Evolutionary conservation across 2,329 filamentous ascomycete genomes (phyloP), one percentile per base, ranked within the genome.

Genomic region (Cercospora beticola): DNA sequence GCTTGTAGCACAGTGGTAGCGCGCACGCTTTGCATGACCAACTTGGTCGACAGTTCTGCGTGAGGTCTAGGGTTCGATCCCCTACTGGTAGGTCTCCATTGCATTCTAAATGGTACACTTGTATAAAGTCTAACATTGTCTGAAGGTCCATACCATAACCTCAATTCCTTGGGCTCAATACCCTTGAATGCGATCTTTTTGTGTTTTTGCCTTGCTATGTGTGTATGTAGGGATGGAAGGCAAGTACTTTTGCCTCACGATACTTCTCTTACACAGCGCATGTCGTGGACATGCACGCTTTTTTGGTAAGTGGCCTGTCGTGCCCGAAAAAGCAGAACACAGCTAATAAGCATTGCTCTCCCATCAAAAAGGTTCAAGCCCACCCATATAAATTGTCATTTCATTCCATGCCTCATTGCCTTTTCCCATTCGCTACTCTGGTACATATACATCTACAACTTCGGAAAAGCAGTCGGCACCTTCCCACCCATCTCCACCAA

Each of bases 401-500:
- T 33, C 31, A 33, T 33, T 33, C 0, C 31, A 10, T 10, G 30
- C 30, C 7, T 5, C 12, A 9, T 12, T 12, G 12, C 31, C 10
- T 14, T 5, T 14, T 14, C 31, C 33, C 31, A 12, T 33, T 33
- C 3, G 0, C 31, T 33, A 7, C 26, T 4, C 26, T 33, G 28
- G 54, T 16, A n/a, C n/a, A 28, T 16, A 33, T 12, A 59, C 0
- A 40, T 40, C 28, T 66, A 73, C 59, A 73, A 43, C 60, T 73
- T 73, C 21, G 72, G 57, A 65, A 95, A 97, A 0, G 93, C 89
- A 8, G 87, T 93, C 66, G 84, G 87, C 67, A 89, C 90, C 69
- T 79, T 84, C 36, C 90, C 90, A 52, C 88, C 88, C 85, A 94
- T 91, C 79, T 97, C 93, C 2, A 97, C 89, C 31, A 97, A 80